Evolutionary conservation across 495 filamentous ascomycete species (phyloP), one percentile per base, ranked within the genome.

Genomic region (Daldinia decipiens): DNA sequence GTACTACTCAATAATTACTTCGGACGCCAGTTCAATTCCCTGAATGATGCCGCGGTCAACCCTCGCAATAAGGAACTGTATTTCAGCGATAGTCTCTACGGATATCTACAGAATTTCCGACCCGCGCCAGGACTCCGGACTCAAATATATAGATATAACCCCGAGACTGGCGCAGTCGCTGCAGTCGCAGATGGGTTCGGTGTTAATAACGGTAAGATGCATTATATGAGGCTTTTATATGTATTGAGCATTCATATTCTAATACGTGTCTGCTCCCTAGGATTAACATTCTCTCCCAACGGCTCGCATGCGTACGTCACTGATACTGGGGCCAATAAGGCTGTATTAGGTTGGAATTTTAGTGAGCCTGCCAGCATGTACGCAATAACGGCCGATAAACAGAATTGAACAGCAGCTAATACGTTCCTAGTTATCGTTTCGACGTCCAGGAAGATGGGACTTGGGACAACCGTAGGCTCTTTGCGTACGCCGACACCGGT

Each of bases 21-120:
- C 50, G 86, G 87, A 17, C 82, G 86, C 21, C 84, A 85, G 31
- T 89, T 90, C 77, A 89, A 88, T 67, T 86, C 85, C 12, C 78
- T 88, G 26, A 89, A 89, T 61, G 87, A 91, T 73, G 80, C 85
- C 0, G 79, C 82, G 5, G 79, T 90, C 56, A 76, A 83, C 65
- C 80, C 80, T 1, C 69, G 63, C 9, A 88, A 87, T 69, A 83
- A 84, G 5, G 81, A 84, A 15, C 78, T 91, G 32, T 91, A 88
- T 80, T 90, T 90, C 64, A 91, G 87, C 1, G 88, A 91, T 73
- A 86, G 87, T 1, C 81, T 79, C n/a, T 91, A 90, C 65, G 88
- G 87, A 8, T 80, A 80, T 57, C 80, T 87, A 36, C 85, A 90
- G 65, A 83, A 86, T 5, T 89, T 87, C 76, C 80, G 87, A 13